Conservation (phyloP, 2,329 filamentous ascomycete genomes). For the Aspergillus amoenus region DNA sequence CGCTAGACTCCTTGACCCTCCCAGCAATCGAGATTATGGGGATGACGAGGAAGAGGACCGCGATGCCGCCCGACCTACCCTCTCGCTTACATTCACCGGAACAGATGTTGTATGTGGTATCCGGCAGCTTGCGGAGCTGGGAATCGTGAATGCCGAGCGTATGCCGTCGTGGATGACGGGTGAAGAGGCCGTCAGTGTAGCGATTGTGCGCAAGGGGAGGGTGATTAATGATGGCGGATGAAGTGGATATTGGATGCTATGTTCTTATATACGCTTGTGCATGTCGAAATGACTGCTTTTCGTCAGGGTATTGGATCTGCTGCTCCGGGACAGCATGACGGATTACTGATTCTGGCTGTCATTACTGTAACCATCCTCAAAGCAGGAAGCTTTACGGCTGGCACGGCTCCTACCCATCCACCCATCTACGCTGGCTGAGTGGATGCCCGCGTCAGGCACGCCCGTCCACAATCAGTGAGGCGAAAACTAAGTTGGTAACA, state of each 20-base stretch:
- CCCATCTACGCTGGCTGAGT: too few species aligned
- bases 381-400: too few species aligned
- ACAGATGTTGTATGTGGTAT: conserved; percentile 79
- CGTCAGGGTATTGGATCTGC: too few species aligned
- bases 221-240: conserved; percentile 22
- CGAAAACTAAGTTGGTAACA: not conserved
- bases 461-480: too few species aligned
- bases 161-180: conserved; percentile 94
- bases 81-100: conserved; percentile 67
- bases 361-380: too few species aligned
- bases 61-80: conserved; percentile 20
- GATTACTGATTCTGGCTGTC: too few species aligned
- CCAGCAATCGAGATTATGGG: conserved; percentile 14
- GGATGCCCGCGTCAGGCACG: too few species aligned
- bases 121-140: conserved; percentile 72
- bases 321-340: too few species aligned
- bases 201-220: conserved; percentile 64
- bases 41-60: conserved; percentile 5
- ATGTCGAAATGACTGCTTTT: too few species aligned
- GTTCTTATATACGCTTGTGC: not conserved
- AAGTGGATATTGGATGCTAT: not conserved
- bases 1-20: conserved; percentile 49
- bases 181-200: conserved; percentile 75
- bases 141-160: conserved; percentile 67
- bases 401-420: too few species aligned